phyloP scores from a whole-genome alignment of 305 asterid species.

The Solanum hybrid region DNA sequence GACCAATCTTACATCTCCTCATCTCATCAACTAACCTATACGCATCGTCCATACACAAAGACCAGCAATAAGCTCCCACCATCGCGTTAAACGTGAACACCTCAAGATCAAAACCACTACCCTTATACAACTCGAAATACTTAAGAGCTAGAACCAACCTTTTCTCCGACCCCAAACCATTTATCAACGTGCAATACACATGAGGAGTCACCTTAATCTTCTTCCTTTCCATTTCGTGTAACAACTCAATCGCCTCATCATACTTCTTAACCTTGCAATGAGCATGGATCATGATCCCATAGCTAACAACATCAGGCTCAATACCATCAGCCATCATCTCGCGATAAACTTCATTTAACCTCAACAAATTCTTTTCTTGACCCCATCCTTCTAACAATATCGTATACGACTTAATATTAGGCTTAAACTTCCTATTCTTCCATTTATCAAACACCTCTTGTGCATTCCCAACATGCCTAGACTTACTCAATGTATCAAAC shows the following conservation, averaged over 20 bases:
- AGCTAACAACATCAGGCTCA: conserved; percentile 64
- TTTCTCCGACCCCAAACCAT: conserved; percentile 62
- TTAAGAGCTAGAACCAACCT: conserved; percentile 45
- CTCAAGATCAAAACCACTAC: conserved; percentile 32
- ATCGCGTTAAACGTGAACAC: conserved; percentile 67
- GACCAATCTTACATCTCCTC: conserved; percentile 54
- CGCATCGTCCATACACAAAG: conserved; percentile 42
- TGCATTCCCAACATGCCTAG: conserved; percentile 50
- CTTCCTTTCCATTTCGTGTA: conserved; percentile 46
- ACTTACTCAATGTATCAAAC: conserved; percentile 63
- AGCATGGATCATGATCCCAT: conserved; percentile 61
- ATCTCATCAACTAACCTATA: conserved; percentile 52
- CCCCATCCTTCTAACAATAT: conserved; percentile 83
- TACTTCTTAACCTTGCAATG: conserved; percentile 49
- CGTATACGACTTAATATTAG: conserved; percentile 57
- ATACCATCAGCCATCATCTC: conserved; percentile 63
- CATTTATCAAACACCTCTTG: conserved; percentile 67
- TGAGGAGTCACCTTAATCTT: conserved; percentile 60
- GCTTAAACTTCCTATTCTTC: conserved; percentile 41
- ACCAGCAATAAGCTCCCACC: conserved; percentile 83
- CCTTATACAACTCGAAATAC: conserved; percentile 49
- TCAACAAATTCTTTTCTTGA: conserved; percentile 42
- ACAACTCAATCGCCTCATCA: conserved; percentile 38
- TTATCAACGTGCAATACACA: conserved; percentile 74
- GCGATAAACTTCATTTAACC: conserved; percentile 51